phyloP scores from a whole-genome alignment of 2,329 filamentous ascomycete genomes.

The Zopfia rhizophila region DNA sequence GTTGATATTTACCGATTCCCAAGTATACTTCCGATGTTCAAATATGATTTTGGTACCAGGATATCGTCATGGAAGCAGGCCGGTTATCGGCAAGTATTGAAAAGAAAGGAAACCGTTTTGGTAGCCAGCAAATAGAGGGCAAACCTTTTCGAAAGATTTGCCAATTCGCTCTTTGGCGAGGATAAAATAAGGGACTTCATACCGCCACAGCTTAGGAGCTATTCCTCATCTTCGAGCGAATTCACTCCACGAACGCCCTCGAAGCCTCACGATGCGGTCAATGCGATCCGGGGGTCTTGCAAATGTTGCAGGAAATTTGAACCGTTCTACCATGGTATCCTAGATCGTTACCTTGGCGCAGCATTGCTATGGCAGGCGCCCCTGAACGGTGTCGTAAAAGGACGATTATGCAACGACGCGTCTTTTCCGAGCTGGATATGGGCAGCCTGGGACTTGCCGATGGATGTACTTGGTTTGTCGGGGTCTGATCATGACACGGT shows the following conservation, averaged over 20 bases:
- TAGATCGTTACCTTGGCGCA: conserved; percentile 1
- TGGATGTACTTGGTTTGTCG: neutral
- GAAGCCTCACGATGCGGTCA: conserved; percentile 11
- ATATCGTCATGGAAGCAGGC: conserved; percentile 11
- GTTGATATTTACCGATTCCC: conserved; percentile 10
- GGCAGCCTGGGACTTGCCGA: conserved; percentile 9
- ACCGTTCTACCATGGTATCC: conserved; percentile 8
- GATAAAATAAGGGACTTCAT: too few relatives aligned
- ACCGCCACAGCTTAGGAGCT: neutral
- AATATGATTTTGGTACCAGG: conserved; percentile 9
- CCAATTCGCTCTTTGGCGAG: too few relatives aligned
- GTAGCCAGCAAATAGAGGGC: too few relatives aligned
- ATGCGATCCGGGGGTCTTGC: conserved; percentile 14
- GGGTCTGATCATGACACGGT: too few relatives aligned
- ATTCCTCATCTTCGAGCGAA: neutral
- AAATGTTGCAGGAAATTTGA: conserved; percentile 8
- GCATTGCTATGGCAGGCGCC: conserved; percentile 2
- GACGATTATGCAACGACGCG: too few relatives aligned
- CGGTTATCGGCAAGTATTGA: neutral
- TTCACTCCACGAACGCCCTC: conserved; percentile 12
- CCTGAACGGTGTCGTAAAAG: too few relatives aligned
- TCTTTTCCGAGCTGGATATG: conserved; percentile 20
- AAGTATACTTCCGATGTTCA: conserved; percentile 11
- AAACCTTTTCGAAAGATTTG: too few relatives aligned
- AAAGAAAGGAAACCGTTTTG: neutral